These are phyloP conservation scores for Fusarium sp. DNA, from an alignment of 2,329 filamentous ascomycete genomes.

Conservation along the genomic window DNA sequence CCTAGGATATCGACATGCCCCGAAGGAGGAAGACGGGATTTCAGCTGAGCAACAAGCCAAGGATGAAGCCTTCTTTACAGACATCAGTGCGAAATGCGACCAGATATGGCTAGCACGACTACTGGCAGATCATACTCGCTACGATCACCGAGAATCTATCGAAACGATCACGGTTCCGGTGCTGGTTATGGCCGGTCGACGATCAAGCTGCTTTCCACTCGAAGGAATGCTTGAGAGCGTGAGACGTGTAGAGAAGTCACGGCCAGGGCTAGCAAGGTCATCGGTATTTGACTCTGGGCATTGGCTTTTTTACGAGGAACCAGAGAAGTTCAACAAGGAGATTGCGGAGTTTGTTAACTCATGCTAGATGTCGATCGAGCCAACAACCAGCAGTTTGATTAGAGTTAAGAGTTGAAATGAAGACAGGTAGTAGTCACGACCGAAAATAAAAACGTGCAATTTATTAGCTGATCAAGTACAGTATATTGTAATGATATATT, in stretches of 20 bases:
- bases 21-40: constrained; percentile 32
- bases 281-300: constrained; percentile 44
- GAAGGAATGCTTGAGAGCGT: constrained; percentile 46
- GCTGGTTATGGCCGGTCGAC: constrained; percentile 43
- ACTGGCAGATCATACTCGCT: constrained; percentile 44
- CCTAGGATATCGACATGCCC: constrained; percentile 43
- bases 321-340: constrained; percentile 43
- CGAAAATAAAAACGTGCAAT: neutral
- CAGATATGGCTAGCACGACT: constrained; percentile 45
- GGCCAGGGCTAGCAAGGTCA: constrained; percentile 34
- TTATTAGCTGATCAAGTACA: neutral
- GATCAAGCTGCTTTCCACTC: constrained; percentile 45
- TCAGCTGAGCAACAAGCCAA: constrained; percentile 38
- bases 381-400: neutral
- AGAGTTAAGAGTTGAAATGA: neutral
- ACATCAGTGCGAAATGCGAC: constrained; percentile 44
- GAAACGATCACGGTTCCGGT: constrained; percentile 43
- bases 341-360: constrained; percentile 37
- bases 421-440: neutral
- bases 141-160: constrained; percentile 44
- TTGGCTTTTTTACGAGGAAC: constrained; percentile 46
- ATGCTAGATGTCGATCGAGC: constrained; percentile 13
- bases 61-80: constrained; percentile 43
- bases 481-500: neutral
- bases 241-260: constrained; percentile 35